Conservation (phyloP, 176 grass and related monocot genomes). For the Oryza glaberrima region DNA sequence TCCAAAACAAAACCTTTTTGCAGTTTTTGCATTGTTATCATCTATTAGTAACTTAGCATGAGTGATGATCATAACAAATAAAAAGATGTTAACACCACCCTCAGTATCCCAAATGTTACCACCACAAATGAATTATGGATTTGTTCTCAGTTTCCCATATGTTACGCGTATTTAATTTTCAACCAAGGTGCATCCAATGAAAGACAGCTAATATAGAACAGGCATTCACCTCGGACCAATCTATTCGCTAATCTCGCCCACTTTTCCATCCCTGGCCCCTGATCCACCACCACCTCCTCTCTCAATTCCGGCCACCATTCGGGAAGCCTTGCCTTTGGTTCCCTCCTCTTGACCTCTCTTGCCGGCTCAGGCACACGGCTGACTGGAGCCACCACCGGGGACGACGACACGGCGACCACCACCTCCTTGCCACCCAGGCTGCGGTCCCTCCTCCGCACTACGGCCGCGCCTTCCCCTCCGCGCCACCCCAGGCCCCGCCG, state of each 20-base stretch:
- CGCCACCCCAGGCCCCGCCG: constrained; percentile 29
- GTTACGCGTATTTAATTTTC: background rate
- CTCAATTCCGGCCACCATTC: constrained; percentile 62
- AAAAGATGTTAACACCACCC: background rate
- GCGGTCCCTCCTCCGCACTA: constrained; percentile 58
- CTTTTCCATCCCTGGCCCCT: constrained; percentile 24
- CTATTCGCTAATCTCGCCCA: constrained; percentile 48
- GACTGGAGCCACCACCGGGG: constrained; percentile 8
- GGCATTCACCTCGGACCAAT: constrained; percentile 66
- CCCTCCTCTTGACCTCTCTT: constrained; percentile 30
- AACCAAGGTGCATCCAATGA: background rate
- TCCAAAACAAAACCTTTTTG: background rate
- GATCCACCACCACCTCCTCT: constrained; percentile 3
- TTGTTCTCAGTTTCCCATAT: background rate
- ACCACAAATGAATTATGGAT: background rate
- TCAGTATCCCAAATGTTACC: background rate
- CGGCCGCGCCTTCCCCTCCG: constrained; percentile 11
- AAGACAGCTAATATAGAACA: background rate
- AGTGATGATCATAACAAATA: background rate
- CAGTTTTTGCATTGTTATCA: background rate
- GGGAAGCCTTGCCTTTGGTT: constrained; percentile 37
- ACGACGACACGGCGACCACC: constrained; percentile 47
- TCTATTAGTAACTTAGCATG: background rate
- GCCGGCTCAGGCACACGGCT: constrained; percentile 38
- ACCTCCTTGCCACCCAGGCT: constrained; percentile 76